Conservation (phyloP, 78 protist genomes). For the Cyanophora paradoxa region DNA sequence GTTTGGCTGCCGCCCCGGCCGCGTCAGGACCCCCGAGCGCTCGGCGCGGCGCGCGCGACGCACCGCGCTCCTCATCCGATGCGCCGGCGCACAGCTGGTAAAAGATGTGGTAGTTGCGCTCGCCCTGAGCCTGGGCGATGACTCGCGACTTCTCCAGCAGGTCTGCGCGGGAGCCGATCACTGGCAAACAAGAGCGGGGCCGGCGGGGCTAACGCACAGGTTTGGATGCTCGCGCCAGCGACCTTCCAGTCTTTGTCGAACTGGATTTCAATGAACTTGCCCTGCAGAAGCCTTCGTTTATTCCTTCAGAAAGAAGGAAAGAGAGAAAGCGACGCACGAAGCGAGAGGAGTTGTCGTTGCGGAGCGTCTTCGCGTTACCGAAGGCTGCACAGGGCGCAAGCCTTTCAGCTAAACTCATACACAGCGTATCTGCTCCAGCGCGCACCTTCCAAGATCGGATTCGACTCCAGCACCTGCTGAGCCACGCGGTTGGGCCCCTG, state of each 20-base stretch:
- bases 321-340: too few relatives aligned
- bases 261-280: constrained; percentile 36
- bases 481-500: too few relatives aligned
- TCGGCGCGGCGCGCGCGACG: too few relatives aligned
- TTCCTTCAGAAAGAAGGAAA: too few relatives aligned
- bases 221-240: constrained; percentile 21
- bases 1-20: not conserved
- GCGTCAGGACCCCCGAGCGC: too few relatives aligned
- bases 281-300: too few relatives aligned
- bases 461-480: too few relatives aligned
- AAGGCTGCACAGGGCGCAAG: constrained; percentile 23
- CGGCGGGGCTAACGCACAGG: not conserved
- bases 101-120: constrained; percentile 59
- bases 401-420: not conserved
- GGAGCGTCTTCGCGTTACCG: constrained; percentile 42
- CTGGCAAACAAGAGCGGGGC: too few relatives aligned
- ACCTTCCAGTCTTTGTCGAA: constrained; percentile 4
- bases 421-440: not conserved
- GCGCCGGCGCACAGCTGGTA: constrained; percentile 11
- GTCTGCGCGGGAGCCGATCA: too few relatives aligned
- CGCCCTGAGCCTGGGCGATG: constrained; percentile 22
- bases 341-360: constrained; percentile 33
- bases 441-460: too few relatives aligned
- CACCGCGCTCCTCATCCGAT: not conserved
- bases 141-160: constrained; percentile 61